A percentile compares a stretch with the other conserved stretches of the same genome.
phyloP scores from a whole-genome alignment of 2,329 filamentous ascomycete species.

The Colletotrichum sp. region DNA sequence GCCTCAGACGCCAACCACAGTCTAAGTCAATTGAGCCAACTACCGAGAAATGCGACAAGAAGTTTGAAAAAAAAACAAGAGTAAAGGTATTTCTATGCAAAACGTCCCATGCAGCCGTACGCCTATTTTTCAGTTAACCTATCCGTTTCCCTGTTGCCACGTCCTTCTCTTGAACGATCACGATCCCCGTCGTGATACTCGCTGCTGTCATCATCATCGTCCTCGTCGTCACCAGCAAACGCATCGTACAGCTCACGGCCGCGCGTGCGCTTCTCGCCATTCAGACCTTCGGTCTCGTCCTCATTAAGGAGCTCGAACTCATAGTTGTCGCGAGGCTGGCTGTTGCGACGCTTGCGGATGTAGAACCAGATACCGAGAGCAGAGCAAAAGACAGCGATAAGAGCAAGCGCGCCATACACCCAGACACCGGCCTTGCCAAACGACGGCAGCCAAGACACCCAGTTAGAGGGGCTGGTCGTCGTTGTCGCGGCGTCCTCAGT shows the following conservation, averaged over 20 bases:
- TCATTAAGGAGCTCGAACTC: conserved; percentile 94
- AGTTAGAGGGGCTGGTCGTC: conserved; percentile 67
- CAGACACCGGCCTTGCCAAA: conserved; percentile 90
- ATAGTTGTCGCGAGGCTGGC: conserved; percentile 80
- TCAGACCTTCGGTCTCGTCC: conserved; percentile 69
- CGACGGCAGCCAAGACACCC: conserved; percentile 87
- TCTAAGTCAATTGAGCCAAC: conserved; percentile 19
- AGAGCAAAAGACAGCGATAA: conserved; percentile 84
- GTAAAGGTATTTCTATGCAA: conserved; percentile 17
- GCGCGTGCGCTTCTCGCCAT: conserved; percentile 59
- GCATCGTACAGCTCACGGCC: conserved; percentile 97
- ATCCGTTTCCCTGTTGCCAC: conserved; percentile 16
- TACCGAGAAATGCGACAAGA: conserved; percentile 28
- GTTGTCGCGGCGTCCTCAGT: conserved; percentile 37
- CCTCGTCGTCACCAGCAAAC: conserved; percentile 85
- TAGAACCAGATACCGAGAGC: conserved; percentile 84
- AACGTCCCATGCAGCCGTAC: background rate
- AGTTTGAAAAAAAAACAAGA: background rate
- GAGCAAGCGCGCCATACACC: conserved; percentile 87
- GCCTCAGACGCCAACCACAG: background rate
- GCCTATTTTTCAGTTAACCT: conserved; percentile 23
- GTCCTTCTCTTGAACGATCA: conserved; percentile 23
- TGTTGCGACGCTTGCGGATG: conserved; percentile 78
- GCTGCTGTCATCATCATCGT: conserved; percentile 65
- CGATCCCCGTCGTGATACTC: conserved; percentile 36